Conservation (phyloP, 2,329 filamentous ascomycete species). For the Penicillium psychrosexuale region DNA sequence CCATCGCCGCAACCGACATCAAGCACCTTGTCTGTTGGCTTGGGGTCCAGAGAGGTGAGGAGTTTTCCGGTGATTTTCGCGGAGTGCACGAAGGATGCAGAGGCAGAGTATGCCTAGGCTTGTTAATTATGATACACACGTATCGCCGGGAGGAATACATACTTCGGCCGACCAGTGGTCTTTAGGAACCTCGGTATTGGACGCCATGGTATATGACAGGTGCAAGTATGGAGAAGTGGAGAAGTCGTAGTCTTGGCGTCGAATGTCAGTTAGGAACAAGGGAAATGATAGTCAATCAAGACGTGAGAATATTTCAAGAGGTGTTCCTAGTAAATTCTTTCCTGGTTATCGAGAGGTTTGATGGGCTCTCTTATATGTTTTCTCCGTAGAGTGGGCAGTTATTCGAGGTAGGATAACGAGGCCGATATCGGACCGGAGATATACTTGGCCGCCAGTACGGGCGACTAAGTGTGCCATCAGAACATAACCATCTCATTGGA, state of each 20-base stretch:
- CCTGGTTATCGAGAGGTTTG: background rate
- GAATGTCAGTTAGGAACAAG: background rate
- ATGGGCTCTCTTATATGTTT: background rate
- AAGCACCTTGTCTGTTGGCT: constrained; percentile 57
- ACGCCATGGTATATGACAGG: background rate
- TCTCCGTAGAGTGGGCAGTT: background rate
- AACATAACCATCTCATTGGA: too few species aligned
- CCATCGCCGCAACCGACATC: constrained; percentile 66
- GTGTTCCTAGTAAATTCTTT: background rate
- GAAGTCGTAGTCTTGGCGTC: constrained; percentile 1
- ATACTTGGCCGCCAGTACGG: background rate
- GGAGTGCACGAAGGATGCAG: constrained; percentile 58
- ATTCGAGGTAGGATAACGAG: background rate
- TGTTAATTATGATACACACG: background rate
- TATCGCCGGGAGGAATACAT: background rate
- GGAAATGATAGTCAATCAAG: background rate
- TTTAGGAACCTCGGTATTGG: constrained; percentile 9
- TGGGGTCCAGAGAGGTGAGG: constrained; percentile 57
- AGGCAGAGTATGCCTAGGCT: constrained; percentile 56
- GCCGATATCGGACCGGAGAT: constrained; percentile 10
- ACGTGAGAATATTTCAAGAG: background rate
- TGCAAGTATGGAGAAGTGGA: background rate
- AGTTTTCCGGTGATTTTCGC: constrained; percentile 59
- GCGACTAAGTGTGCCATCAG: too few species aligned
- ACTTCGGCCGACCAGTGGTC: constrained; percentile 44